A percentile compares a stretch with the other conserved stretches of the same genome.
phyloP scores from a whole-genome alignment of 768 basidiomycete species.

The Suillus fuscotomentosus region DNA sequence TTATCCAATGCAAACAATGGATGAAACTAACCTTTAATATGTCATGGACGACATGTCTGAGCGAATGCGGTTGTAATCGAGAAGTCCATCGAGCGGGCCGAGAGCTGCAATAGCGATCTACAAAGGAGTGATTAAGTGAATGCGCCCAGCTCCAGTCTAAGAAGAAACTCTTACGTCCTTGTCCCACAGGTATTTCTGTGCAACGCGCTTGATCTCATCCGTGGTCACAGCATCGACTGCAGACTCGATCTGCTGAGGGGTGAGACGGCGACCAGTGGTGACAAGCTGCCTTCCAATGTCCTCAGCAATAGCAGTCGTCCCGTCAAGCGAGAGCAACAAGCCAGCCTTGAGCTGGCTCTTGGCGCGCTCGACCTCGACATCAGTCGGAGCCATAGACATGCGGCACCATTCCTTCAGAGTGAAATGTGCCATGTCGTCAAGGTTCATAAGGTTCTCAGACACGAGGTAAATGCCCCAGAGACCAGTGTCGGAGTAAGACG shows the following conservation, averaged over 20 bases:
- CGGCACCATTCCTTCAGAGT: conserved; percentile 95
- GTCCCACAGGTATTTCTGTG: conserved; percentile 96
- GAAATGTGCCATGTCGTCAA: conserved; percentile 93
- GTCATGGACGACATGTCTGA: conserved; percentile 79
- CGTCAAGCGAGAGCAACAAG: conserved; percentile 86
- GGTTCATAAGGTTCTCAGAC: conserved; percentile 89
- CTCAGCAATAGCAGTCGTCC: conserved; percentile 96
- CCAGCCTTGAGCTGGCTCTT: conserved; percentile 99
- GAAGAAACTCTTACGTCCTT: conserved; percentile 66
- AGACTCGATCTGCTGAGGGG: conserved; percentile 91
- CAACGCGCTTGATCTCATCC: conserved; percentile 91
- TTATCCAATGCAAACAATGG: neutral
- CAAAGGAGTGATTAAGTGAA: conserved; percentile 8
- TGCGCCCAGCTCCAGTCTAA: conserved; percentile 1
- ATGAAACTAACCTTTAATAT: conserved; percentile 42
- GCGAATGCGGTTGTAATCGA: conserved; percentile 92
- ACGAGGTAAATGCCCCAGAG: conserved; percentile 99
- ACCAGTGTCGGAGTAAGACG: conserved; percentile 97
- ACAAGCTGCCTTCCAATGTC: conserved; percentile 98
- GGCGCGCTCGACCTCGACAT: conserved; percentile 90
- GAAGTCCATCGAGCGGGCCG: conserved; percentile 86
- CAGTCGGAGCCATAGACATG: conserved; percentile 85
- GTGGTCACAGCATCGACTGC: conserved; percentile 87
- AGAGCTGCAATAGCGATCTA: conserved; percentile 87
- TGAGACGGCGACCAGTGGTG: conserved; percentile 85